Evolutionary conservation across 495 filamentous ascomycete species (phyloP).

Genomic region (Geoglossum glabrum): DNA sequence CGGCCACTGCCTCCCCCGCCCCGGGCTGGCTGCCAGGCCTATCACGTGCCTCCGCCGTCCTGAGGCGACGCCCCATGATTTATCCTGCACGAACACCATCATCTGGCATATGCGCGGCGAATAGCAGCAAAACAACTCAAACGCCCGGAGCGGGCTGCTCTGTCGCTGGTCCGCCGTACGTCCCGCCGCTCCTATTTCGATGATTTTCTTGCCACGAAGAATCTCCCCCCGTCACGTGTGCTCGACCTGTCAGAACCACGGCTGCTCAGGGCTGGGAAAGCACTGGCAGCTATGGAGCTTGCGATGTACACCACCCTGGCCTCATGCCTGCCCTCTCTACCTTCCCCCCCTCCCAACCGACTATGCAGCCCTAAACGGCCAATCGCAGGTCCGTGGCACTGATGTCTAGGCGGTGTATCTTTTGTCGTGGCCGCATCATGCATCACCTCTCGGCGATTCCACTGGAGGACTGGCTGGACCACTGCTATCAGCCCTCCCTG

Average conservation of each 20-base stretch:
- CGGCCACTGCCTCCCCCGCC: too few relatives aligned
- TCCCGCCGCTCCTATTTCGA: too few relatives aligned
- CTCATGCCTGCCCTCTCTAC: not conserved
- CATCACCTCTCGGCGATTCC: not conserved
- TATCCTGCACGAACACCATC: conserved; percentile 1
- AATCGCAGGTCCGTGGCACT: not conserved
- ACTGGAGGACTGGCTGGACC: not conserved
- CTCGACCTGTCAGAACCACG: not conserved
- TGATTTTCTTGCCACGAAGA: conserved; percentile 1
- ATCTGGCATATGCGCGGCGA: not conserved
- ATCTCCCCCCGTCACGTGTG: not conserved
- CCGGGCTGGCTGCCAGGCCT: too few relatives aligned
- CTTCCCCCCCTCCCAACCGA: not conserved
- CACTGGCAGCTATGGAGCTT: not conserved
- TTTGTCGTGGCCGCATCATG: not conserved
- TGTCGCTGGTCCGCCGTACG: not conserved
- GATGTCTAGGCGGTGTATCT: not conserved
- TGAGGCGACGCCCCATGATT: not conserved
- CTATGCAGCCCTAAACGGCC: not conserved
- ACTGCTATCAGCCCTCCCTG: not conserved
- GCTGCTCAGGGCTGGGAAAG: not conserved
- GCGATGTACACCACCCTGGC: too few relatives aligned
- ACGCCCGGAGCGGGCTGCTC: not conserved
- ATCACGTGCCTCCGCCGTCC: not conserved
- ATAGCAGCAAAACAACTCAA: conserved; percentile 1